A percentile compares a stretch with the other conserved stretches of the same genome.
phyloP scores from a whole-genome alignment of 2,329 filamentous ascomycete genomes.

The Exophiala calicioides region DNA sequence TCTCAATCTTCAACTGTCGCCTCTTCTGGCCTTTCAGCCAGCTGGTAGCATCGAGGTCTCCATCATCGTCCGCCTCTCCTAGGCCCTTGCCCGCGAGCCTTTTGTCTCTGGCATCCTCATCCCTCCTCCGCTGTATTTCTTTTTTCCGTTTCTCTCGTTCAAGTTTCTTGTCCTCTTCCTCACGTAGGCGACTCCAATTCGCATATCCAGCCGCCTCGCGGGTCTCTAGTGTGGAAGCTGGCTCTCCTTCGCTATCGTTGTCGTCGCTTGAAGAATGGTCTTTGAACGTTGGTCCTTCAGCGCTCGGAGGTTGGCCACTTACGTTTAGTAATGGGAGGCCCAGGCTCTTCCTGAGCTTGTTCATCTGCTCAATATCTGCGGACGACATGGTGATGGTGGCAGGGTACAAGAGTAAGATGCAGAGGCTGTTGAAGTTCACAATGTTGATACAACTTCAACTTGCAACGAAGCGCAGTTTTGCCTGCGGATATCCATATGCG shows the following conservation, averaged over 20 bases:
- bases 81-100: slow-evolving; percentile 80
- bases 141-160: slow-evolving; percentile 74
- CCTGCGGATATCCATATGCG: too few relatives aligned
- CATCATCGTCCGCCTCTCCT: slow-evolving; percentile 70
- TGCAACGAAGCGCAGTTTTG: too few relatives aligned
- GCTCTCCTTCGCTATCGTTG: slow-evolving; percentile 63
- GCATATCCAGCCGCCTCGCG: slow-evolving; percentile 45
- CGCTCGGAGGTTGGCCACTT: slow-evolving; percentile 26
- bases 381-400: slow-evolving; percentile 26
- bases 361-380: slow-evolving; percentile 33
- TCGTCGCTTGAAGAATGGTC: slow-evolving; percentile 37
- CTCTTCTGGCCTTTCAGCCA: slow-evolving; percentile 93
- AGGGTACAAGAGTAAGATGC: neutral
- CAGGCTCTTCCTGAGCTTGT: slow-evolving; percentile 33
- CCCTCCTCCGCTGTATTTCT: slow-evolving; percentile 82
- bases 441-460: too few relatives aligned
- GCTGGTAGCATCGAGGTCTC: slow-evolving; percentile 71
- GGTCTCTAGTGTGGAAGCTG: slow-evolving; percentile 79
- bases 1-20: slow-evolving; percentile 84
- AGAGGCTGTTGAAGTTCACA: neutral
- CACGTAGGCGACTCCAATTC: slow-evolving; percentile 61
- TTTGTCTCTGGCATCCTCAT: slow-evolving; percentile 73
- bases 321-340: slow-evolving; percentile 31
- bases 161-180: slow-evolving; percentile 67
- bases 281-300: slow-evolving; percentile 59